phyloP scores from a whole-genome alignment of 2,329 filamentous ascomycete species.

The Fusarium secorum region DNA sequence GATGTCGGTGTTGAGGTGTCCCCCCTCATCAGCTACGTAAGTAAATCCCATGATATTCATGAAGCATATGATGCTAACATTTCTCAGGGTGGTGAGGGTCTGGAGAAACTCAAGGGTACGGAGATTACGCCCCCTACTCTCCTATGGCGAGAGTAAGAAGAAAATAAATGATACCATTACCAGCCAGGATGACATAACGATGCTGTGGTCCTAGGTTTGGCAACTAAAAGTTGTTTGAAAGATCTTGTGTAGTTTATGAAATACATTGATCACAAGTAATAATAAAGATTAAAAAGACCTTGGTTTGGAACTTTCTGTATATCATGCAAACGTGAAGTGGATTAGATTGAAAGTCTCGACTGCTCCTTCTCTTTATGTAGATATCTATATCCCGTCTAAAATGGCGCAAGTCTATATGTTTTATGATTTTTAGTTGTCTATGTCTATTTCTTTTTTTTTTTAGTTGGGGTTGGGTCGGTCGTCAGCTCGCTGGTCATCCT shows the following conservation, averaged over 20 bases:
- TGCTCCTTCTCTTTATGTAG: constrained; percentile 20
- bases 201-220: constrained; percentile 14
- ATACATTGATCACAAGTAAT: constrained; percentile 9
- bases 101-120: constrained; percentile 63
- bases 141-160: constrained; percentile 54
- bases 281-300: constrained; percentile 7
- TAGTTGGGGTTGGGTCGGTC: constrained; percentile 23
- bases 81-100: constrained; percentile 66
- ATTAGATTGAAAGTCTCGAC: constrained; percentile 28
- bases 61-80: constrained; percentile 9
- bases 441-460: constrained; percentile 1
- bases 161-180: constrained; percentile 22
- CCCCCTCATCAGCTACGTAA: constrained; percentile 93
- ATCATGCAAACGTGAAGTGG: constrained; percentile 1
- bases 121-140: constrained; percentile 61
- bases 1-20: constrained; percentile 85
- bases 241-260: not conserved
- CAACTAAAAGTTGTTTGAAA: constrained; percentile 10
- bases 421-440: constrained; percentile 15
- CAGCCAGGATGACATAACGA: constrained; percentile 24
- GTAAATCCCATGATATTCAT: constrained; percentile 49
- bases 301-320: not conserved
- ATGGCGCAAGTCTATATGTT: constrained; percentile 33
- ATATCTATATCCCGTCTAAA: constrained; percentile 37
- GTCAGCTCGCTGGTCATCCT: constrained; percentile 47